A percentile compares a stretch with the other conserved stretches of the same genome.
Conservation (phyloP, 2,329 filamentous ascomycete species). For the Talaromyces rugulosus region DNA sequence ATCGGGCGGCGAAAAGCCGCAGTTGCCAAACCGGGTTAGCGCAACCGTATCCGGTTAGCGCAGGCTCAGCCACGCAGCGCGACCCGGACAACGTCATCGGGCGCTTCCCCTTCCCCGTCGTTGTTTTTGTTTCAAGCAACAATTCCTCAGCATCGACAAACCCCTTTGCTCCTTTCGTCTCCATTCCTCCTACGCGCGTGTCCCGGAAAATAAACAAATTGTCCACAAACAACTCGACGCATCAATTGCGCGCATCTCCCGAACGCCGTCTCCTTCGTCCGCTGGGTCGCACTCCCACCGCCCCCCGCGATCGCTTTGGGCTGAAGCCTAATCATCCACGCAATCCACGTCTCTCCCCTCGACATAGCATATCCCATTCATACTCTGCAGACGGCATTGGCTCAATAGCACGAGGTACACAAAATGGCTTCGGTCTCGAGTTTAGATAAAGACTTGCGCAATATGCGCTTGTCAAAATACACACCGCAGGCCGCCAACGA, state of each 20-base stretch:
- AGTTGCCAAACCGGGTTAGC: not conserved
- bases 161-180: not conserved
- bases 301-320: slow-evolving; percentile 11
- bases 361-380: not conserved
- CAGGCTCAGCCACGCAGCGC: not conserved
- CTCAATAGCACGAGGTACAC: not conserved
- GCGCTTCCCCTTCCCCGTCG: not conserved
- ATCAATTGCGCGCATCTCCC: not conserved
- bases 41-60: not conserved
- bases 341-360: not conserved
- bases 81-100: not conserved
- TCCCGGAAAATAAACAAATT: not conserved
- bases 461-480: slow-evolving; percentile 86
- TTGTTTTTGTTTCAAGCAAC: not conserved
- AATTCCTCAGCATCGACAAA: not conserved
- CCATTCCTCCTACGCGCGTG: not conserved
- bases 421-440: slow-evolving; percentile 89
- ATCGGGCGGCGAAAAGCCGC: not conserved
- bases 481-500: slow-evolving; percentile 87
- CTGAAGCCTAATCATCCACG: slow-evolving; percentile 17
- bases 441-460: slow-evolving; percentile 92
- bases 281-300: not conserved
- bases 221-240: not conserved
- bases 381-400: not conserved
- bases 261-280: not conserved